A percentile compares a stretch with the other conserved stretches of the same genome.
Evolutionary conservation across 2,329 filamentous ascomycete genomes (phyloP).

Genomic region (Aureobasidium pullulans): DNA sequence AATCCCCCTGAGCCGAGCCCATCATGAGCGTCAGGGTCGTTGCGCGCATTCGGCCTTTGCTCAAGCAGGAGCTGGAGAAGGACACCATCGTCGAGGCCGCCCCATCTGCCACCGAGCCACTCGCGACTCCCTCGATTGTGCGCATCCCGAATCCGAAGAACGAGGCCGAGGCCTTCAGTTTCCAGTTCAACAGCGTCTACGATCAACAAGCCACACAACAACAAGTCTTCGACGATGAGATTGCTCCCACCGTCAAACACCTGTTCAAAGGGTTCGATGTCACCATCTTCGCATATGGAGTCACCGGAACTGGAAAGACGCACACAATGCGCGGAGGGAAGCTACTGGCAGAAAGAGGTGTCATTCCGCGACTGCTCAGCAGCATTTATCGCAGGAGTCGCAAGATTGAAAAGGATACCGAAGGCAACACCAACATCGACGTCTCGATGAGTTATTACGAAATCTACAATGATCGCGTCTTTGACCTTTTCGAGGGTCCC

Average conservation of each 20-base stretch:
- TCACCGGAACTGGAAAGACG: conserved; percentile 89
- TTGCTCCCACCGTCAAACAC: conserved; percentile 82
- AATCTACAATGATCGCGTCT: conserved; percentile 95
- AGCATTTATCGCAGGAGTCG: conserved; percentile 77
- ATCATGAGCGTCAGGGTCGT: conserved; percentile 68
- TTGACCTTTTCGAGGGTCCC: conserved; percentile 77
- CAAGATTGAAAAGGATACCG: conserved; percentile 74
- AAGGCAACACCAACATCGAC: conserved; percentile 60
- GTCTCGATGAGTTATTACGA: conserved; percentile 88
- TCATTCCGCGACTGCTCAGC: conserved; percentile 79
- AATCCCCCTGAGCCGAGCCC: not conserved
- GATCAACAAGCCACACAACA: conserved; percentile 74
- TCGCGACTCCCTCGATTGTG: conserved; percentile 55
- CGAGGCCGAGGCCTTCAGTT: conserved; percentile 81
- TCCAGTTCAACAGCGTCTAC: conserved; percentile 92
- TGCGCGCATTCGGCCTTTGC: conserved; percentile 79
- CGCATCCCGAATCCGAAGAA: conserved; percentile 94
- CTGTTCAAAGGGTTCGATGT: conserved; percentile 84
- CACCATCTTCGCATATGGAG: conserved; percentile 87
- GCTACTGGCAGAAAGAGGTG: conserved; percentile 74
- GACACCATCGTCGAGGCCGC: conserved; percentile 73
- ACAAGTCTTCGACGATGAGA: conserved; percentile 81
- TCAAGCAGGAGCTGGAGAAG: conserved; percentile 76
- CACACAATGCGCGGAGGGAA: conserved; percentile 93
- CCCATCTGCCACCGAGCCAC: conserved; percentile 34